These are phyloP conservation scores for Neonectria ditissima DNA, from an alignment of 2,329 filamentous ascomycete species.

Conservation along the genomic window DNA sequence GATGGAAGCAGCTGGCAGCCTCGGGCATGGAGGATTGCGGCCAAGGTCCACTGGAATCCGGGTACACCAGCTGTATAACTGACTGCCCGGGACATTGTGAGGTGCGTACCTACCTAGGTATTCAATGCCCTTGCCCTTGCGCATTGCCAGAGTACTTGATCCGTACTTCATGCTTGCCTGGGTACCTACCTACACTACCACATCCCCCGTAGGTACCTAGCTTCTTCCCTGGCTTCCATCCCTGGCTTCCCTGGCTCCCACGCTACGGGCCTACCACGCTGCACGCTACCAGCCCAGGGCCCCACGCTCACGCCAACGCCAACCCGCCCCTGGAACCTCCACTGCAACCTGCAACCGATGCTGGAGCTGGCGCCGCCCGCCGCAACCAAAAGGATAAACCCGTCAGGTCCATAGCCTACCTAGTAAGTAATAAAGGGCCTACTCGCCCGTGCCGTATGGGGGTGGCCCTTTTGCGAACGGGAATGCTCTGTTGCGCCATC, in stretches of 20 bases:
- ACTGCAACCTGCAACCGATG: constrained; percentile 28
- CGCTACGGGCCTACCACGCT: constrained; percentile 9
- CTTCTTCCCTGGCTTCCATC: neutral
- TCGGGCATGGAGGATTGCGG: too few relatives aligned
- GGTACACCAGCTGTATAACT: too few relatives aligned
- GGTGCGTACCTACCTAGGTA: too few relatives aligned
- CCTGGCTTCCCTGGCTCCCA: neutral
- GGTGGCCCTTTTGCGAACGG: constrained; percentile 13
- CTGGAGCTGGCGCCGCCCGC: constrained; percentile 19
- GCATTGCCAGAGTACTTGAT: too few relatives aligned
- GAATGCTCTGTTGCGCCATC: constrained; percentile 26
- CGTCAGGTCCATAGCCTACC: too few relatives aligned
- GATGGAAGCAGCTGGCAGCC: neutral
- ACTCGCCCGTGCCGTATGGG: constrained; percentile 16
- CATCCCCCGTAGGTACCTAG: neutral
- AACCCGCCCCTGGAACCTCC: constrained; percentile 30
- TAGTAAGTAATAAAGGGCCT: constrained; percentile 27
- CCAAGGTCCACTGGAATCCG: too few relatives aligned
- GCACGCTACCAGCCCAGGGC: neutral
- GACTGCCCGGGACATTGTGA: neutral
- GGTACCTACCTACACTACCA: too few relatives aligned
- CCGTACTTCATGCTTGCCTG: too few relatives aligned
- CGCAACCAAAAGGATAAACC: constrained; percentile 26
- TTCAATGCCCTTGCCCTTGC: constrained; percentile 12
- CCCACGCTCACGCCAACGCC: constrained; percentile 40